Conservation (phyloP, 73 alveolate genomes). For the Paramecium primaurelia region DNA sequence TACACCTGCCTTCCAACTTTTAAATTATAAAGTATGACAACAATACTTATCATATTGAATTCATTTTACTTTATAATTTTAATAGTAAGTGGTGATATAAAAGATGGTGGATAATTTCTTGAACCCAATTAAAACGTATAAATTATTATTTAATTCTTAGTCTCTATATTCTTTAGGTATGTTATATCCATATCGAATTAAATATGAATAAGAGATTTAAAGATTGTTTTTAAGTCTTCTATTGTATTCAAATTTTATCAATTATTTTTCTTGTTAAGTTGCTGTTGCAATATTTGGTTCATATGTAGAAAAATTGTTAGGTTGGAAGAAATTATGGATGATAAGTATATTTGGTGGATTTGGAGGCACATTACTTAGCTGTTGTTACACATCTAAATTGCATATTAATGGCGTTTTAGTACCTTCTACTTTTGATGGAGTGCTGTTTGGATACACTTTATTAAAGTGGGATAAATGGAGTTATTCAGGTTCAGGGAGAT, state of each 20-base stretch:
- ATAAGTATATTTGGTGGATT: conserved; percentile 47
- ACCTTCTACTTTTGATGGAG: conserved; percentile 45
- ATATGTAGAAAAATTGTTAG: conserved; percentile 50
- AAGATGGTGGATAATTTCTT: conserved; percentile 41
- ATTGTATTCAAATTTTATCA: conserved; percentile 33
- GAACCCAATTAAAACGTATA: conserved; percentile 47
- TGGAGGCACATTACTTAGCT: conserved; percentile 52
- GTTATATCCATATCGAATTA: conserved; percentile 37
- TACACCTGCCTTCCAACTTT: conserved; percentile 59
- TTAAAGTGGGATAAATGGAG: conserved; percentile 61
- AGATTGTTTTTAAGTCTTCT: conserved; percentile 22
- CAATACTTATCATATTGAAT: conserved; percentile 22
- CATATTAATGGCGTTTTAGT: conserved; percentile 45
- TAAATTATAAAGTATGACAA: conserved; percentile 45
- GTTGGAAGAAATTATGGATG: conserved; percentile 60
- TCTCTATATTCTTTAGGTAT: conserved; percentile 49
- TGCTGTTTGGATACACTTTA: conserved; percentile 35
- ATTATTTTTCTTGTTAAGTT: conserved; percentile 40
- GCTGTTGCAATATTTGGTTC: conserved; percentile 51
- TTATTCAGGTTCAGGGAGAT: conserved; percentile 61
- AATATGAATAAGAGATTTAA: conserved; percentile 3
- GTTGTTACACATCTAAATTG: conserved; percentile 14
- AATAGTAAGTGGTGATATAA: background rate
- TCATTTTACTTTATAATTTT: background rate
- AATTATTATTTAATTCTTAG: background rate